These are phyloP conservation scores for Fusarium cyanostomum DNA, from an alignment of 2,329 filamentous ascomycete genomes.

Conservation along the genomic window DNA sequence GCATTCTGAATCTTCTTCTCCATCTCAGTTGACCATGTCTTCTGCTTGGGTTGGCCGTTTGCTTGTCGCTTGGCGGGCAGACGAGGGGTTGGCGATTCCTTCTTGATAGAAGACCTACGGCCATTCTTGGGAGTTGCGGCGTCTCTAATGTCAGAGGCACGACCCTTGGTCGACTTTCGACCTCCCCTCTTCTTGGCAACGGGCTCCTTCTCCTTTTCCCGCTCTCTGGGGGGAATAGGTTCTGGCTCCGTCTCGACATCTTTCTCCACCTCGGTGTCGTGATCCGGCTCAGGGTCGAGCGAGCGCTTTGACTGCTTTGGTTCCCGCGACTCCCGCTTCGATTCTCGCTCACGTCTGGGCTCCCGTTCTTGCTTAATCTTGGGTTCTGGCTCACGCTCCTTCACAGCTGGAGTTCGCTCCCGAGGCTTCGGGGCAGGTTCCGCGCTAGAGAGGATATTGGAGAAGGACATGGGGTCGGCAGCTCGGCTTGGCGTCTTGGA, in stretches of 20 bases:
- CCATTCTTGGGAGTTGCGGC: slow-evolving; percentile 58
- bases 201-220: slow-evolving; percentile 43
- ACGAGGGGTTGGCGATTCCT: slow-evolving; percentile 58
- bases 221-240: slow-evolving; percentile 35
- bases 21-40: slow-evolving; percentile 65
- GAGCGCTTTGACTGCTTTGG: slow-evolving; percentile 45
- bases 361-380: slow-evolving; percentile 31
- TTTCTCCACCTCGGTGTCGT: slow-evolving; percentile 48
- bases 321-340: slow-evolving; percentile 33
- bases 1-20: slow-evolving; percentile 53
- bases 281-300: slow-evolving; percentile 40
- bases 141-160: slow-evolving; percentile 62
- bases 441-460: slow-evolving; percentile 87
- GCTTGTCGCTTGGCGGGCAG: slow-evolving; percentile 66
- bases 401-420: slow-evolving; percentile 54
- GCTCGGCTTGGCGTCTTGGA: slow-evolving; percentile 74
- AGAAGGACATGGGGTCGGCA: slow-evolving; percentile 93
- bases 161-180: slow-evolving; percentile 57
- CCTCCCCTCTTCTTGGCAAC: slow-evolving; percentile 45
- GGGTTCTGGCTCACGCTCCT: slow-evolving; percentile 38
- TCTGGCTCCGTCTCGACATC: slow-evolving; percentile 50
- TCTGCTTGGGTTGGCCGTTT: slow-evolving; percentile 72
- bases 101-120: slow-evolving; percentile 62
- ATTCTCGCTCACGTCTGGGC: slow-evolving; percentile 24
- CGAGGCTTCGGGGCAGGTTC: slow-evolving; percentile 70